Conservation (phyloP, 352 stramenopile species). For the Globisporangium cylindrosporum region DNA sequence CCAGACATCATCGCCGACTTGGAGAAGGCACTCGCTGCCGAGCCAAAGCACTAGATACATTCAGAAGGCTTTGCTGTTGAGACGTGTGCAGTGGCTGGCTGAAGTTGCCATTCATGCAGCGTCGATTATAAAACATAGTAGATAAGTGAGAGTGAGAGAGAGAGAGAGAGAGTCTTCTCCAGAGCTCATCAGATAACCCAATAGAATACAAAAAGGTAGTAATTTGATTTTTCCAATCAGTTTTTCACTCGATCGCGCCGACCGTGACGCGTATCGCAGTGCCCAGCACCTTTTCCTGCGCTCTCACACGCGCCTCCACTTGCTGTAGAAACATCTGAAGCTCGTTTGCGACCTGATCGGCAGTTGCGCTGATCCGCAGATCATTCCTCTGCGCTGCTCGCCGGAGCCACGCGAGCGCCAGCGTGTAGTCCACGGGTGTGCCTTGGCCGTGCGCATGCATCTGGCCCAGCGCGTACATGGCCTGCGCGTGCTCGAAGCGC, state of each 20-base stretch:
- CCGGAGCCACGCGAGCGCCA: slow-evolving; percentile 50
- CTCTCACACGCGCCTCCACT: slow-evolving; percentile 39
- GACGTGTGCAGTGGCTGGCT: neutral
- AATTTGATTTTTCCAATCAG: slow-evolving; percentile 8
- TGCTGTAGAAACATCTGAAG: slow-evolving; percentile 37
- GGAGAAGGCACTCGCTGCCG: slow-evolving; percentile 70
- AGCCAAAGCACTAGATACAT: slow-evolving; percentile 29
- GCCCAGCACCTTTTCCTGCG: slow-evolving; percentile 39
- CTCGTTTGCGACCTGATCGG: slow-evolving; percentile 26
- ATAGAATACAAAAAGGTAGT: slow-evolving; percentile 14
- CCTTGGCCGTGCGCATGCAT: slow-evolving; percentile 40
- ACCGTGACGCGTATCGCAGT: slow-evolving; percentile 45
- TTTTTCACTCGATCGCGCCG: slow-evolving; percentile 27
- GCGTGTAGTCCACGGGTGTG: slow-evolving; percentile 30
- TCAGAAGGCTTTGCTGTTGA: slow-evolving; percentile 8
- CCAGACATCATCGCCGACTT: slow-evolving; percentile 90
- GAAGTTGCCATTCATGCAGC: neutral
- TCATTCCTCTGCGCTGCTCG: slow-evolving; percentile 29
- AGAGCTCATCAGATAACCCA: neutral
- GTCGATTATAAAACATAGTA: slow-evolving; percentile 5
- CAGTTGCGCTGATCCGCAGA: slow-evolving; percentile 25
- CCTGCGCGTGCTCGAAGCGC: slow-evolving; percentile 28
- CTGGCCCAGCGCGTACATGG: slow-evolving; percentile 54
- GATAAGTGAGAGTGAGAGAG: neutral
- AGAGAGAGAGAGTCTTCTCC: neutral